Evolutionary conservation across 306 rosid species (phyloP), one percentile per base, ranked within the genome.

Genomic region (Trifolium dubium): DNA sequence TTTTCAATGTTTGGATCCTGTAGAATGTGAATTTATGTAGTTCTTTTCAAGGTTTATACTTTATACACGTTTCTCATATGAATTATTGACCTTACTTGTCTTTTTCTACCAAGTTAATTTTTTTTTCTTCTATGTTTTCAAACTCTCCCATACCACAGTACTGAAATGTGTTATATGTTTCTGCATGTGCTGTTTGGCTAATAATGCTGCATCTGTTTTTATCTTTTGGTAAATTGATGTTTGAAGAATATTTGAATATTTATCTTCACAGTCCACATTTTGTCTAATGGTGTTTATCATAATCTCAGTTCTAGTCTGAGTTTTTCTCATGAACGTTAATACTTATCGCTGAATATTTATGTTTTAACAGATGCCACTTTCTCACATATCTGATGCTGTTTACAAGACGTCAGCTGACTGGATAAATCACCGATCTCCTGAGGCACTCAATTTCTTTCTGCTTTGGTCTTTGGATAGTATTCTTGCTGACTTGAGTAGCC

Each of bases 391-490:
- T 23, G 96, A 91, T 5, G 80, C 74, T 83, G 92, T 89, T 68
- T 88, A 85, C 10, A 94, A 89, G 91, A 85, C 90, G 44, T 86
- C 97, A 18, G 17, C 66, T 15, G 97, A 94, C 79, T 94, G 96
- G 96, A 84, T 91, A 71, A 89, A 79, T 74, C 78, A 84, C 58
- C 88, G 80, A 19, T 80, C 92, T 11, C 71, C 80, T 39, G 90
- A 85, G 80, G 88, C 92, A 72, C 96, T 91, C 67, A 75, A 81
- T 72, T 84, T 86, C 30, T 84, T 88, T 59, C 41, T 91, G 64
- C 72, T 87, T 37, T 88, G 92, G 92, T 88, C 94, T 60, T 55
- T 91, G 67, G 98, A 94, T 74, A 72, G 90, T 78, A 80, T 94
- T 79, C 74, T 91, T 64, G 72, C 83, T 60, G 98, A 91, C 83